A percentile compares a stretch with the other conserved stretches of the same genome.
These are phyloP conservation scores for Botrytis squamosa DNA, from an alignment of 2,329 filamentous ascomycete genomes.

Conservation along the genomic window DNA sequence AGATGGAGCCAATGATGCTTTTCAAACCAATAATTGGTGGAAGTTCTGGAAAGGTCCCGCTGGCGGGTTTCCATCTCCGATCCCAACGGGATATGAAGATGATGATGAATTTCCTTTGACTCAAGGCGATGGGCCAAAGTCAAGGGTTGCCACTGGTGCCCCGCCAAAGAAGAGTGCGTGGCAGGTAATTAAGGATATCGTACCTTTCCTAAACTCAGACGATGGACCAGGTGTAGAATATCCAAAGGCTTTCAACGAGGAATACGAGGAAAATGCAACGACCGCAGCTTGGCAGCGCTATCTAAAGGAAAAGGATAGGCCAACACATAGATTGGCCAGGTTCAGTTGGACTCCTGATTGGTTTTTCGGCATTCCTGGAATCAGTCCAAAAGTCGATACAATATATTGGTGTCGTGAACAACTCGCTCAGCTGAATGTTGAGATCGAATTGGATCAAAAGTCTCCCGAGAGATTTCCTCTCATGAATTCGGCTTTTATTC, in stretches of 20 bases:
- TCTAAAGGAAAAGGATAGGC: constrained; percentile 76
- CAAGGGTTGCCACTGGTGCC: constrained; percentile 10
- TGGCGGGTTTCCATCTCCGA: constrained; percentile 59
- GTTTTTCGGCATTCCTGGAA: constrained; percentile 73
- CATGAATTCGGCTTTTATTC: constrained; percentile 96
- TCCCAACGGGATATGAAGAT: constrained; percentile 55
- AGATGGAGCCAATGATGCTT: constrained; percentile 27
- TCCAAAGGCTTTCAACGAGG: constrained; percentile 59
- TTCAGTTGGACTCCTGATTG: constrained; percentile 58
- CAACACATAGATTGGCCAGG: constrained; percentile 74
- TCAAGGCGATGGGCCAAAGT: constrained; percentile 34
- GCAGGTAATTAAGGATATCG: constrained; percentile 48
- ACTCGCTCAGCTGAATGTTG: constrained; percentile 80
- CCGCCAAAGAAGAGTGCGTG: constrained; percentile 50
- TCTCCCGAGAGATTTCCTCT: constrained; percentile 81
- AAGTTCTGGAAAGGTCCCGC: constrained; percentile 64
- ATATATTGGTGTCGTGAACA: constrained; percentile 90
- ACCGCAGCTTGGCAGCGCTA: constrained; percentile 79
- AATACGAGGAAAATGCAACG: constrained; percentile 60
- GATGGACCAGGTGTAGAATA: constrained; percentile 48
- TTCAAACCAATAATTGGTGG: constrained; percentile 48
- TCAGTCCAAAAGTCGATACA: constrained; percentile 90
- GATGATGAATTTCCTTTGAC: constrained; percentile 44
- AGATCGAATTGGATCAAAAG: constrained; percentile 88
- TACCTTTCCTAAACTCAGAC: constrained; percentile 47